These are phyloP conservation scores for Vitis riparia DNA, from an alignment of 164 flowering plant genomes.

Conservation along the genomic window DNA sequence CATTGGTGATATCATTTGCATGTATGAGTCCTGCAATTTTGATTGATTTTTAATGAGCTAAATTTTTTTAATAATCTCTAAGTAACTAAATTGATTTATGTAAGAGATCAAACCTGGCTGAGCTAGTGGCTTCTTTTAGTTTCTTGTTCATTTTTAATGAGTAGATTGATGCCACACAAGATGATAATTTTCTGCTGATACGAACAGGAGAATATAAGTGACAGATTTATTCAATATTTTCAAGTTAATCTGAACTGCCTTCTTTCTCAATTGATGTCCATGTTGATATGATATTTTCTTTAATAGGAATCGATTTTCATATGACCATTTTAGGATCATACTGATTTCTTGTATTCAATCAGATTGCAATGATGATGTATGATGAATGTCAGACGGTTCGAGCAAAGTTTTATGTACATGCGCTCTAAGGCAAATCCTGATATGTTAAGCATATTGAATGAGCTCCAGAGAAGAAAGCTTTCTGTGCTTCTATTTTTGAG, in stretches of 20 bases:
- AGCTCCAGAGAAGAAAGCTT: constrained; percentile 4
- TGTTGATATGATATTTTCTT: not conserved
- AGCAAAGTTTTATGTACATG: constrained; percentile 30
- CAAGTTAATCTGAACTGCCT: not conserved
- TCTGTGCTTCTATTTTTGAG: not conserved
- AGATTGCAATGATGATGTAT: constrained; percentile 72
- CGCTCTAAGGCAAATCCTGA: constrained; percentile 27
- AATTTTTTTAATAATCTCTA: too few species aligned
- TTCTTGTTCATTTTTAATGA: too few species aligned
- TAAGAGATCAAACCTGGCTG: too few species aligned
- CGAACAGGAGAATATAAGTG: not conserved
- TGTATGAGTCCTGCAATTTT: too few species aligned
- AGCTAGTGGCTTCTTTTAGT: too few species aligned
- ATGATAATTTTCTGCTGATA: not conserved
- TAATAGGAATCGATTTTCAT: not conserved
- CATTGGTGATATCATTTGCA: too few species aligned
- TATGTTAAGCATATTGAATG: not conserved
- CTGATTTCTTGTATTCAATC: constrained; percentile 43
- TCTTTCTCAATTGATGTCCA: not conserved
- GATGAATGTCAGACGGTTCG: constrained; percentile 48
- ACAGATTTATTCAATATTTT: not conserved
- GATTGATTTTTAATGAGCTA: too few species aligned
- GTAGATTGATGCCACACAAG: too few species aligned
- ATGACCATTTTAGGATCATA: constrained; percentile 20
- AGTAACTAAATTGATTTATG: too few species aligned